These are phyloP conservation scores for Xylariaceae sp. DNA, from an alignment of 2,329 filamentous ascomycete genomes.

Conservation along the genomic window DNA sequence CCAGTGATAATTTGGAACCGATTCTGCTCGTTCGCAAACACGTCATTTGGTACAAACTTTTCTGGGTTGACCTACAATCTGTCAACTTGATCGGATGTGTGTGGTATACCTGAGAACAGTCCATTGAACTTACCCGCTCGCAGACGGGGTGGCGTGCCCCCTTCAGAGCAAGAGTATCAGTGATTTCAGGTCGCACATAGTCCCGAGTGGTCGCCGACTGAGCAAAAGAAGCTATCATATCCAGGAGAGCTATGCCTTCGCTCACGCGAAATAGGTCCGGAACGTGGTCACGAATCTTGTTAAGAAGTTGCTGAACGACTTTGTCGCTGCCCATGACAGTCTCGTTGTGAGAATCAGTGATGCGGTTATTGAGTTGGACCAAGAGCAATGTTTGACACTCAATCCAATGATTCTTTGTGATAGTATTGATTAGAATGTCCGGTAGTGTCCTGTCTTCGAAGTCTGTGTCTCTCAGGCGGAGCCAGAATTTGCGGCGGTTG, in stretches of 20 bases:
- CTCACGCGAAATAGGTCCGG: conserved; percentile 76
- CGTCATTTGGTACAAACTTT: conserved; percentile 82
- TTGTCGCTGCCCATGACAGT: conserved; percentile 78
- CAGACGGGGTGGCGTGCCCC: conserved; percentile 73
- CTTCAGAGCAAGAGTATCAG: conserved; percentile 66
- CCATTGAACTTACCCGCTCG: conserved; percentile 51
- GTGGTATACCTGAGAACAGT: too few relatives aligned
- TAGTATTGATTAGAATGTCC: conserved; percentile 71
- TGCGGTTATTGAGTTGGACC: conserved; percentile 73
- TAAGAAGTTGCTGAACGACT: conserved; percentile 67
- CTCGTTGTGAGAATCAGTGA: conserved; percentile 78
- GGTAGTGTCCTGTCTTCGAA: conserved; percentile 60
- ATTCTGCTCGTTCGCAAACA: conserved; percentile 74
- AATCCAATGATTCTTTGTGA: conserved; percentile 67
- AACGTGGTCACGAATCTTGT: conserved; percentile 66
- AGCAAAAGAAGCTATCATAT: conserved; percentile 77
- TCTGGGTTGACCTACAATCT: conserved; percentile 52
- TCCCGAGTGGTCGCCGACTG: conserved; percentile 62
- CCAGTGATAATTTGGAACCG: conserved; percentile 93
- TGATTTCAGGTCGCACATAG: conserved; percentile 64
- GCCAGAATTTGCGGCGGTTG: conserved; percentile 71
- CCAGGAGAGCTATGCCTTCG: conserved; percentile 79
- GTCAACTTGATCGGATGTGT: conserved; percentile 5
- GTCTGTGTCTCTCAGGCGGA: conserved; percentile 61
- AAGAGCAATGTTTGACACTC: conserved; percentile 86